Conservation (phyloP, 306 rosid species). For the Glycine tomentella region DNA sequence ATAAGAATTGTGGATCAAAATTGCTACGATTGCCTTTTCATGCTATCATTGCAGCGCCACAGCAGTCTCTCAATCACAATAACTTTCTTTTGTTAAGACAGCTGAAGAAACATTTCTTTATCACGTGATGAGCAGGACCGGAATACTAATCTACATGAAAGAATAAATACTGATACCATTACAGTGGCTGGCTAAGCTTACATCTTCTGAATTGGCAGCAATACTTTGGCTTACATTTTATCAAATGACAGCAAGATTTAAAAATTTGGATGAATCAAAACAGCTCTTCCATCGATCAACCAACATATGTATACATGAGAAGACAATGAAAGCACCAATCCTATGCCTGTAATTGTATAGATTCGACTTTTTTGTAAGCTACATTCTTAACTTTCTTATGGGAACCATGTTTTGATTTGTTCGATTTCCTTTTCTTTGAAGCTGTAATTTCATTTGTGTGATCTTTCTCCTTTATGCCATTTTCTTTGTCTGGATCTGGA, state of each 20-base stretch:
- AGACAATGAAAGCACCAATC: constrained; percentile 27
- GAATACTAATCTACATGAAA: constrained; percentile 30
- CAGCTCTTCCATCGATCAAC: constrained; percentile 36
- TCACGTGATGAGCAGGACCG: constrained; percentile 19
- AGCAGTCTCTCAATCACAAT: constrained; percentile 2
- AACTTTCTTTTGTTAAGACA: neutral
- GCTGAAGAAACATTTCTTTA: neutral
- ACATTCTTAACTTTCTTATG: constrained; percentile 69
- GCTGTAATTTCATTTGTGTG: constrained; percentile 41
- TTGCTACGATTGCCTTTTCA: neutral
- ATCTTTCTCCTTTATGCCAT: constrained; percentile 48
- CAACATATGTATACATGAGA: constrained; percentile 19
- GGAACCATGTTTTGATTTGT: constrained; percentile 59
- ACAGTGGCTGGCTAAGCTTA: constrained; percentile 28
- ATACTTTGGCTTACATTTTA: neutral
- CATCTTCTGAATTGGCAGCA: constrained; percentile 27
- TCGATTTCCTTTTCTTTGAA: constrained; percentile 78
- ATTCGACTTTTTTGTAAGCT: constrained; percentile 60
- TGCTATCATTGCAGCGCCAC: neutral
- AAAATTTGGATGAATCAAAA: constrained; percentile 34
- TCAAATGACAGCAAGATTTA: constrained; percentile 16
- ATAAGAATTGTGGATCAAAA: neutral
- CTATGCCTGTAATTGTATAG: constrained; percentile 53
- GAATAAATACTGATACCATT: constrained; percentile 34
- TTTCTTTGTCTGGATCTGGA: constrained; percentile 44